Conservation (phyloP, 306 rosid species). For the Luffa aegyptiaca region DNA sequence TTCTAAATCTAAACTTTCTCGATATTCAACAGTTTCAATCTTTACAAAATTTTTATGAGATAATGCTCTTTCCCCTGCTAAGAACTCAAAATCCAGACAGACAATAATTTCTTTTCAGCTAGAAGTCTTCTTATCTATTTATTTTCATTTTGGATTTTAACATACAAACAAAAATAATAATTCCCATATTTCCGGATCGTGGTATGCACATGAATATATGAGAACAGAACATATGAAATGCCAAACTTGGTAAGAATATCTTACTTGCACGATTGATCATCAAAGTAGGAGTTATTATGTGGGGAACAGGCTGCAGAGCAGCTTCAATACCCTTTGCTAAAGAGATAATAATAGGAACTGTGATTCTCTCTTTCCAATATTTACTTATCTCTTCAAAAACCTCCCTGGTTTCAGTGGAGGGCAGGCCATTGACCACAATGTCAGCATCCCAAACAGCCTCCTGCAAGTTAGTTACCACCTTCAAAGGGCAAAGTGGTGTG, state of each 20-base stretch:
- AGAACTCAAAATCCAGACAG: background rate
- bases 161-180: background rate
- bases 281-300: conserved; percentile 77
- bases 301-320: conserved; percentile 76
- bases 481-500: conserved; percentile 84
- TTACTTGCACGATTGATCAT: conserved; percentile 84
- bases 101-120: background rate
- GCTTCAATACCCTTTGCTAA: conserved; percentile 87
- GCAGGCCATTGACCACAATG: conserved; percentile 89
- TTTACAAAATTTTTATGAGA: background rate
- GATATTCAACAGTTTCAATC: background rate
- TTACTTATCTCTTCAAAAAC: conserved; percentile 77
- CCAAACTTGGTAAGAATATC: conserved; percentile 9
- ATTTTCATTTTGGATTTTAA: background rate
- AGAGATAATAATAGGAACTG: conserved; percentile 71
- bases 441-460: conserved; percentile 99
- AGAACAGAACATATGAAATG: background rate
- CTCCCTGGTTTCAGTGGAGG: conserved; percentile 80
- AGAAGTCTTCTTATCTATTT: background rate
- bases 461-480: conserved; percentile 88
- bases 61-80: background rate
- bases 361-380: conserved; percentile 86
- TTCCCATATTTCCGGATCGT: background rate
- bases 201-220: background rate
- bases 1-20: background rate